Evolutionary conservation across 2,329 filamentous ascomycete species (phyloP), one percentile per base, ranked within the genome.

Genomic region (Mariannaea sp.): DNA sequence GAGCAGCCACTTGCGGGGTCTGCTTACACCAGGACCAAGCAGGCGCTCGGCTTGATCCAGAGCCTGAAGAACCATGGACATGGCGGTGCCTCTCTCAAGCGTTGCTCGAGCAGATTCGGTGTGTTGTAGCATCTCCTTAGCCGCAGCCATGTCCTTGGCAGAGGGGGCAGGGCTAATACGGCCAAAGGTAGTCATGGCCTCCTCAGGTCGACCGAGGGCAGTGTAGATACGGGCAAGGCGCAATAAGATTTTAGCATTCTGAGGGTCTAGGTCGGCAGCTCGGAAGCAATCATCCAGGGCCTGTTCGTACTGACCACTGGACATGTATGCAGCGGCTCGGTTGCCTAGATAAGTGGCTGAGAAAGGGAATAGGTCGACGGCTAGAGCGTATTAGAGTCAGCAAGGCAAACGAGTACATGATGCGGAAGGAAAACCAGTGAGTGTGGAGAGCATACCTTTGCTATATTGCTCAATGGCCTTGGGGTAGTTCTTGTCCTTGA

Each of bases 301-400:
- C 58, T 88, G 81, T 52, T 82, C 76, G 70, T 88, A 97, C 67
- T 88, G 85, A 63, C 87, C 87, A 54, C 90, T 90, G 47, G 90
- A 90, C 80, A 99, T 96, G 77, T 90, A 91, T 29, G 94, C 94
- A 24, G 94, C 94, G 32, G 94, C 92, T 67, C 94, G 88, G 79
- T 99, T 99, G 71, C 90, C 93, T 61, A 96, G 83, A 73, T 96
- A 97, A 39, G 92, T 96, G 29, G 92, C 80, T 45, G 92, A 95
- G 65, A 86, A 81, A 48, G 92, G 92, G 67, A 93, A 87, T 58
- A 93, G 83, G 65, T 94, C 89, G 67, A 99, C 89, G 57, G 94
- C 94, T 97, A 47, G 26, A 22, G 27, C 70, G 4, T 36, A 32
- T 30, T 26, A 16, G 27, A 38, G 61, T 66, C 52, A 65, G 63